phyloP scores from a whole-genome alignment of 208 protist species.

The Trypanosoma boissoni region DNA sequence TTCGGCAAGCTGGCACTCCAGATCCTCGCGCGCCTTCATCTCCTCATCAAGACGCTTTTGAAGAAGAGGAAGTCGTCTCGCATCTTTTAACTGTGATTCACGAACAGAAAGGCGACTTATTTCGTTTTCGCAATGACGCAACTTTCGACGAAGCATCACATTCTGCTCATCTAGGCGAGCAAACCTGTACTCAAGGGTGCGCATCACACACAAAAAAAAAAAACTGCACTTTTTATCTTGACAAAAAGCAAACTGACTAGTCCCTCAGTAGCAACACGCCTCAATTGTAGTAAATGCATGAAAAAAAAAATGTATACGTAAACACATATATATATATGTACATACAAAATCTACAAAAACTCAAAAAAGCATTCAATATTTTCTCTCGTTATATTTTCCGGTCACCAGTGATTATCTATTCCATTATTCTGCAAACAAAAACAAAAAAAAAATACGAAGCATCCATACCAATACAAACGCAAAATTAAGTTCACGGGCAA shows the following conservation, averaged over 20 bases:
- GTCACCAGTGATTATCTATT: no score
- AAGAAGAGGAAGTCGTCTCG: conserved; percentile 32
- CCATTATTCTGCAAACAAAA: no score
- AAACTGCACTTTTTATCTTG: background rate
- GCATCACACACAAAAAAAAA: conserved; percentile 1
- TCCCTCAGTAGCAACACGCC: no score
- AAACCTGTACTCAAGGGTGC: conserved; percentile 16
- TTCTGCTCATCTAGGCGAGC: conserved; percentile 28
- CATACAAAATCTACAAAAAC: background rate
- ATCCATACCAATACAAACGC: no score
- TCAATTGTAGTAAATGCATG: background rate
- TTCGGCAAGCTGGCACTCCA: conserved; percentile 36
- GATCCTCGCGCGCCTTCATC: conserved; percentile 21
- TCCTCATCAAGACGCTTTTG: conserved; percentile 26
- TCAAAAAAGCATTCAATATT: no score
- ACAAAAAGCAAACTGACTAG: background rate
- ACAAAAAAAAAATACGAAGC: no score
- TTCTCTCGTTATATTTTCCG: no score
- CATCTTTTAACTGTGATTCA: conserved; percentile 30
- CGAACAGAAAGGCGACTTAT: conserved; percentile 23
- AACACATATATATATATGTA: background rate
- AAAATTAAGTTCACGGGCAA: background rate
- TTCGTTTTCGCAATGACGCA: conserved; percentile 29
- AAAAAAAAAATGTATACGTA: background rate
- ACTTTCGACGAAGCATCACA: conserved; percentile 16